phyloP scores from a whole-genome alignment of 495 filamentous ascomycete genomes.

The Cercophora sp. region DNA sequence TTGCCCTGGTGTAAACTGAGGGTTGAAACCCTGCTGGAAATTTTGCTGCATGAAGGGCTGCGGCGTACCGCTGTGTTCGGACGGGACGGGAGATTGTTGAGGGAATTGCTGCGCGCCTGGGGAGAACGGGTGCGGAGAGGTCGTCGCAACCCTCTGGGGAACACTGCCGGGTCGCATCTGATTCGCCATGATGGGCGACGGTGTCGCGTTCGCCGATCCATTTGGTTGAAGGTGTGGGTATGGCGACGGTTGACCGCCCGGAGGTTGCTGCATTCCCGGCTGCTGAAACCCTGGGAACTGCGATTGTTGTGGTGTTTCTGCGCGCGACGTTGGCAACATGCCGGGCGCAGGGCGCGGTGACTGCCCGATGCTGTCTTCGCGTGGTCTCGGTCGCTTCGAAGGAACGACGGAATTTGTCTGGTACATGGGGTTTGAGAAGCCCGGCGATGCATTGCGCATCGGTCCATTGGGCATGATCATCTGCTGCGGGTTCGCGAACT shows the following conservation, averaged over 20 bases:
- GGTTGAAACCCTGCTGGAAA: constrained; percentile 56
- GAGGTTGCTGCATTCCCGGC: constrained; percentile 52
- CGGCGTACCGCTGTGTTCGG: constrained; percentile 75
- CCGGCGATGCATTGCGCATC: constrained; percentile 74
- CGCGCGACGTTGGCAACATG: constrained; percentile 75
- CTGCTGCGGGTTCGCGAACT: constrained; percentile 59
- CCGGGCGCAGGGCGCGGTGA: constrained; percentile 76
- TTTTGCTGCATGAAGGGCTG: constrained; percentile 64
- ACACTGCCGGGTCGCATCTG: constrained; percentile 62
- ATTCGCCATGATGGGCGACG: constrained; percentile 79
- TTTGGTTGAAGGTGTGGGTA: constrained; percentile 84
- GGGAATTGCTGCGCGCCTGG: constrained; percentile 71
- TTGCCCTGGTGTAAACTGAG: constrained; percentile 50
- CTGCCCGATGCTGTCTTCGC: constrained; percentile 76
- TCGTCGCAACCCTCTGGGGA: constrained; percentile 79
- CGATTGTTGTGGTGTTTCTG: constrained; percentile 83
- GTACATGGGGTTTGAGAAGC: constrained; percentile 66
- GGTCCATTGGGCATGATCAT: constrained; percentile 78
- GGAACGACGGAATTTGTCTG: constrained; percentile 79
- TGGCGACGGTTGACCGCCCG: constrained; percentile 54
- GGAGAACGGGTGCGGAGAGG: constrained; percentile 88
- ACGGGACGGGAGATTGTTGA: constrained; percentile 74
- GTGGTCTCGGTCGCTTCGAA: constrained; percentile 76
- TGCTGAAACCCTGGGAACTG: constrained; percentile 57
- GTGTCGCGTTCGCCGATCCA: constrained; percentile 74